A percentile compares a stretch with the other conserved stretches of the same genome.
Evolutionary conservation across 805 yeast species (phyloP).

Genomic region (Pichia deserticola): DNA sequence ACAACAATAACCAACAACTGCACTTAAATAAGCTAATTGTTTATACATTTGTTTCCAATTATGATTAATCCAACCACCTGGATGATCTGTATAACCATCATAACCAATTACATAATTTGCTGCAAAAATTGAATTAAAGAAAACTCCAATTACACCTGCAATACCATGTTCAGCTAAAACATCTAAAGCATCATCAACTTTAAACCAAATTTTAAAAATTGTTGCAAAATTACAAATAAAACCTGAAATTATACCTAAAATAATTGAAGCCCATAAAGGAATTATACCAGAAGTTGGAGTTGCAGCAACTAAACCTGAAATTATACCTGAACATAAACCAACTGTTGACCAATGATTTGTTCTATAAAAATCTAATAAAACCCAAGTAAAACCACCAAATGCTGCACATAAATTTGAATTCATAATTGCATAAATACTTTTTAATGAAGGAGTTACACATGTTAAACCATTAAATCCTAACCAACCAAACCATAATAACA

Average conservation of each 20-base stretch:
- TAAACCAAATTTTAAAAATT: conserved; percentile 69
- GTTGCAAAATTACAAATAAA: conserved; percentile 85
- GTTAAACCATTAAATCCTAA: conserved; percentile 91
- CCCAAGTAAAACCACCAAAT: conserved; percentile 89
- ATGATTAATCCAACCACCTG: conserved; percentile 89
- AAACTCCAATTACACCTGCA: conserved; percentile 84
- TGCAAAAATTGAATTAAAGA: conserved; percentile 87
- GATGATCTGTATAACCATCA: conserved; percentile 77
- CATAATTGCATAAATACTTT: conserved; percentile 84
- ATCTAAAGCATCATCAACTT: conserved; percentile 91
- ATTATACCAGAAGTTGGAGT: conserved; percentile 92
- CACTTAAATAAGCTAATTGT: conserved; percentile 77
- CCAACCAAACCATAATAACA: conserved; percentile 92
- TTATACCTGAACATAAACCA: conserved; percentile 90
- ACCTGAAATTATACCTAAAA: conserved; percentile 77
- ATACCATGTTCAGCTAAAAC: conserved; percentile 97
- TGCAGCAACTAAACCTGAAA: conserved; percentile 94
- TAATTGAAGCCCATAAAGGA: conserved; percentile 84
- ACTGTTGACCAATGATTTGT: conserved; percentile 92
- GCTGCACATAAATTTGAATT: conserved; percentile 88
- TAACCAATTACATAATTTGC: conserved; percentile 84
- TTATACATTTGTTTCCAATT: conserved; percentile 88
- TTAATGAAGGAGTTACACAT: conserved; percentile 71
- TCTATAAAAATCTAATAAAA: conserved; percentile 77
- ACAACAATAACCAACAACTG: conserved; percentile 65